Percentiles rank a stretch among this genome's conserved stretches.
Evolutionary conservation across 2,329 filamentous ascomycete species (phyloP).

Genomic region (Metarhizium album): DNA sequence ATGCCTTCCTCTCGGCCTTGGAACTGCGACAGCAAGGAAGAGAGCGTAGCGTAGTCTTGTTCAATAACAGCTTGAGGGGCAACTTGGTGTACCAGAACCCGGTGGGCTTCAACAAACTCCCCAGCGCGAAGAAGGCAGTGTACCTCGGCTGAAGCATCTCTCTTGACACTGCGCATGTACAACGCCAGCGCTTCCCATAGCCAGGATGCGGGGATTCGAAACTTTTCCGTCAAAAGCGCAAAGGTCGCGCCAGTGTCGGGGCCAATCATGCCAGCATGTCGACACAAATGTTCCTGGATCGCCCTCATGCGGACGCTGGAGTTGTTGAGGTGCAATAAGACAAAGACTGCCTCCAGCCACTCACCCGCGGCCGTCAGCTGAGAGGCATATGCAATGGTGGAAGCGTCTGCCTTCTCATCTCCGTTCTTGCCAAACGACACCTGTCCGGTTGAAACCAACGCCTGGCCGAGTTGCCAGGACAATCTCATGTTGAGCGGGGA

Average conservation of each 20-base stretch:
- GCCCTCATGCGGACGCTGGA: slow-evolving; percentile 50
- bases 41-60: slow-evolving; percentile 62
- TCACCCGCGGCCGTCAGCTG: slow-evolving; percentile 53
- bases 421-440: slow-evolving; percentile 43
- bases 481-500: slow-evolving; percentile 66
- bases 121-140: slow-evolving; percentile 69
- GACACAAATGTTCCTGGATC: slow-evolving; percentile 63
- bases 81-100: slow-evolving; percentile 68
- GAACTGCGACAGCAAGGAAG: slow-evolving; percentile 62
- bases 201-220: slow-evolving; percentile 66
- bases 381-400: slow-evolving; percentile 54
- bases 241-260: slow-evolving; percentile 46
- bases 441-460: slow-evolving; percentile 41
- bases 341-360: slow-evolving; percentile 63
- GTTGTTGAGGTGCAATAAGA: slow-evolving; percentile 64
- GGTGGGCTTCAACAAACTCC: slow-evolving; percentile 71
- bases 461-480: slow-evolving; percentile 74
- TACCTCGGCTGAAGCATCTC: slow-evolving; percentile 61
- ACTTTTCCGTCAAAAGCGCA: slow-evolving; percentile 47
- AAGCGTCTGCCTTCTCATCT: slow-evolving; percentile 51
- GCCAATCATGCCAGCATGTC: slow-evolving; percentile 58
- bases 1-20: slow-evolving; percentile 50
- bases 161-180: slow-evolving; percentile 62
- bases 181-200: slow-evolving; percentile 81
- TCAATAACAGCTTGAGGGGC: slow-evolving; percentile 76